Base-by-base conservation (phyloP, 768 basidiomycete species). In the Serpula lacrymans region DNA sequence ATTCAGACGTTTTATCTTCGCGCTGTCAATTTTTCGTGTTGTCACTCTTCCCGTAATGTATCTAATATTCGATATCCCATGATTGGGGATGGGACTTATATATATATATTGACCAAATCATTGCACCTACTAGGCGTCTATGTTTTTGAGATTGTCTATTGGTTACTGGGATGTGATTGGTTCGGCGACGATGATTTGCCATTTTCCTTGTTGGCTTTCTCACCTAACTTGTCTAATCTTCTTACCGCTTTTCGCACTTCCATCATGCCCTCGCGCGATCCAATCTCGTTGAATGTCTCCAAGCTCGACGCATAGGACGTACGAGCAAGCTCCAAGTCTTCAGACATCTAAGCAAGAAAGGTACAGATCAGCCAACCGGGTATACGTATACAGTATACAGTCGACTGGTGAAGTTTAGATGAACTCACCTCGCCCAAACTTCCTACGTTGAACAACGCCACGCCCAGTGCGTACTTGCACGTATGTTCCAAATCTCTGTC, bases 401-500 rank as follows among this genome's bases (percentile, higher is more conserved):
- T 6, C 6, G 31, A 18, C 14, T n/a, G n/a, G 20, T 5, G 43
- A 18, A 35, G 30, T 13, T 20, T 16, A 4, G 4, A 18, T 37
- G 18, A 16, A 2, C 50, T 36, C 27, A 63, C 60, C 62, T 80
- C 75, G 8, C 74, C 66, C 39, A 84, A 48, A 33, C 74, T 69
- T 16, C 74, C 82, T 29, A 82, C 58, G 44, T 85, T 84, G 48
- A 74, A 83, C n/a, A 82, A 54, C 27, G 75, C 67, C 2, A 75
- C 77, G 3, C 75, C 77, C 36, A 77, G 69, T 0, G 74, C 75
- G 28, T 71, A 63, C 37, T 82, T 77, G 46, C 82, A 85, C 0
- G 65, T 59, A 6, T 64, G 58, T 45, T 49, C 41, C 54, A 50
- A 36, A 45, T 56, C 42, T 46, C 48, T 14, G 55, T 53, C 38